Evolutionary conservation across 495 filamentous ascomycete species (phyloP).

Genomic region (Tuber calosporum): DNA sequence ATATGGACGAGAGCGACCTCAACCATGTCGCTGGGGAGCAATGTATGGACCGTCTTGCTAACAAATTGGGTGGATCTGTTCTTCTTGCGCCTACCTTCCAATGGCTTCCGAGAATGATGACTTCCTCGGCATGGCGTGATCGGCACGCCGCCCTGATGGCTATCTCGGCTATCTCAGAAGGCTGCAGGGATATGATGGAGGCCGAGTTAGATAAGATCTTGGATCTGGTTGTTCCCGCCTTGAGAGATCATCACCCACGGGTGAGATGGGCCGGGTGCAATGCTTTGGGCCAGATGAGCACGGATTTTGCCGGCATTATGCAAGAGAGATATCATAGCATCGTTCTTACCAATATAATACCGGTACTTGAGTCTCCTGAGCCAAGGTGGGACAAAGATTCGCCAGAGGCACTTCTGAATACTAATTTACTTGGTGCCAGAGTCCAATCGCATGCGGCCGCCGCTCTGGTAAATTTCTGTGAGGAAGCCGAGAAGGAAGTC

Average conservation of each 20-base stretch:
- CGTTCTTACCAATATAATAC: slow-evolving; percentile 83
- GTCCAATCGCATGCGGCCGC: slow-evolving; percentile 97
- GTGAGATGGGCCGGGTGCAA: slow-evolving; percentile 98
- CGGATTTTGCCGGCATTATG: slow-evolving; percentile 98
- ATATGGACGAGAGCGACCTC: slow-evolving; percentile 89
- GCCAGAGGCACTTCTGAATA: neutral
- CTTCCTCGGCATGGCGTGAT: slow-evolving; percentile 87
- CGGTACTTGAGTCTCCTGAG: slow-evolving; percentile 81
- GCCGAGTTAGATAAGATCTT: slow-evolving; percentile 89
- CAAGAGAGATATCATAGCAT: slow-evolving; percentile 86
- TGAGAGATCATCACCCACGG: slow-evolving; percentile 85
- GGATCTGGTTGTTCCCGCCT: slow-evolving; percentile 82
- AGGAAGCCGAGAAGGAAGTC: slow-evolving; percentile 88
- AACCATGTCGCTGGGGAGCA: slow-evolving; percentile 99
- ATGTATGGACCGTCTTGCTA: slow-evolving; percentile 95
- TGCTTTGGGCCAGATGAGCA: slow-evolving; percentile 99
- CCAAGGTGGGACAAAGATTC: slow-evolving; percentile 47
- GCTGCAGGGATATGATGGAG: slow-evolving; percentile 91
- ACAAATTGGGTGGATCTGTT: slow-evolving; percentile 83
- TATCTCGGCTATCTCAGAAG: slow-evolving; percentile 97
- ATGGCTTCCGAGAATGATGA: slow-evolving; percentile 98
- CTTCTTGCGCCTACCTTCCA: slow-evolving; percentile 89
- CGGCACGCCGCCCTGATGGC: slow-evolving; percentile 98
- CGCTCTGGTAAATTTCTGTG: slow-evolving; percentile 97
- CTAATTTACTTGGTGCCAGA: slow-evolving; percentile 42